Conservation (phyloP, 306 rosid species). For the Prunus fruticosa region DNA sequence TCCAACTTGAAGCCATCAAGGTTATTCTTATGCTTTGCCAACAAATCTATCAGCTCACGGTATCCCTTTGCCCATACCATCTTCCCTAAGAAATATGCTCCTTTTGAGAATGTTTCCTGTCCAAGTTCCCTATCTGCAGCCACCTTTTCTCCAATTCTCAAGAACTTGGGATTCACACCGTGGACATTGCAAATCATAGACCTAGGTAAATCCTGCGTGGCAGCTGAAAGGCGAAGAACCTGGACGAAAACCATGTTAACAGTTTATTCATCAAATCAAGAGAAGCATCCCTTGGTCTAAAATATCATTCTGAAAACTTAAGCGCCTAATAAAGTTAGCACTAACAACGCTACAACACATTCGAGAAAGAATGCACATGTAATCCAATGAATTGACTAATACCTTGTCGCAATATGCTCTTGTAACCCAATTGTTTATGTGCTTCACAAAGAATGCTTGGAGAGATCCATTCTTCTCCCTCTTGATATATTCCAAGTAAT, state of each 20-base stretch:
- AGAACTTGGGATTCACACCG: slow-evolving; percentile 95
- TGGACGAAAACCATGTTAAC: slow-evolving; percentile 29
- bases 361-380: background rate
- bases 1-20: slow-evolving; percentile 90
- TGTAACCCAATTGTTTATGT: slow-evolving; percentile 92
- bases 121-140: slow-evolving; percentile 78
- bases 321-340: background rate
- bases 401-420: slow-evolving; percentile 94
- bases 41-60: slow-evolving; percentile 78
- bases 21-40: slow-evolving; percentile 68
- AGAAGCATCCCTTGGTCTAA: background rate
- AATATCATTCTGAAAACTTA: background rate
- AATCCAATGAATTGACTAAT: slow-evolving; percentile 4
- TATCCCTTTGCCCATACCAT: slow-evolving; percentile 99
- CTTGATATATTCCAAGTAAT: slow-evolving; percentile 92
- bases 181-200: slow-evolving; percentile 93
- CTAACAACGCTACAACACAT: background rate
- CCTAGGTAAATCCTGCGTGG: slow-evolving; percentile 94
- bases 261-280: background rate
- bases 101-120: slow-evolving; percentile 74
- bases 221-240: slow-evolving; percentile 98
- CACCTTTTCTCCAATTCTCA: slow-evolving; percentile 81
- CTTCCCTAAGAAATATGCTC: slow-evolving; percentile 98
- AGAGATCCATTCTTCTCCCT: slow-evolving; percentile 95
- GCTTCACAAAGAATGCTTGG: slow-evolving; percentile 91